Evolutionary conservation across 208 protist genomes (phyloP).

Genomic region (Acanthamoeba sp.): DNA sequence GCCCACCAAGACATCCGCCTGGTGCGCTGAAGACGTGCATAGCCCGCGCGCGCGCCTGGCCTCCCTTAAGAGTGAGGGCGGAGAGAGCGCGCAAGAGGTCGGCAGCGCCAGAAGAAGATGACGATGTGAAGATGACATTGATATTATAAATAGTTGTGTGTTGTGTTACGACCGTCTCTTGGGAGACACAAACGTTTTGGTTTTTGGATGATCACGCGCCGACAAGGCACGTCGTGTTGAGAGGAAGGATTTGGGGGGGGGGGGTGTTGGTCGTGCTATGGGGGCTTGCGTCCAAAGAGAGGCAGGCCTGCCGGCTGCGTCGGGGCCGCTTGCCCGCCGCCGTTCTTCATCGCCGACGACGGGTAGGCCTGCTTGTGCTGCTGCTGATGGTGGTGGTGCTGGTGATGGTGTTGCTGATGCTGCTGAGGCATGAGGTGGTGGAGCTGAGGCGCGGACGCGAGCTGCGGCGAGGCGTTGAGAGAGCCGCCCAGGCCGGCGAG

Average conservation of each 20-base stretch:
- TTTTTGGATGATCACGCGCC: too few relatives aligned
- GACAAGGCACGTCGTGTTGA: background rate
- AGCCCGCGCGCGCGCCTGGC: background rate
- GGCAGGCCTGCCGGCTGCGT: background rate
- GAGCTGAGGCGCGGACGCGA: background rate
- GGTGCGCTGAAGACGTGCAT: background rate
- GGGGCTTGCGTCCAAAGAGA: background rate
- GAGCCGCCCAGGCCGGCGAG: background rate
- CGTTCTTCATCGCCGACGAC: background rate
- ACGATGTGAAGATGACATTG: too few relatives aligned
- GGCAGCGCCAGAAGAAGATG: too few relatives aligned
- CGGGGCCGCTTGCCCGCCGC: background rate
- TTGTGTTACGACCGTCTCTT: too few relatives aligned
- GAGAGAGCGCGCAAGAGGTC: too few relatives aligned
- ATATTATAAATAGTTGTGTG: too few relatives aligned
- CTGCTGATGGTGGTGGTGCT: background rate
- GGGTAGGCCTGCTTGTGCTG: too few relatives aligned
- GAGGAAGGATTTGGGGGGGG: too few relatives aligned
- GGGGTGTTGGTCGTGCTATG: slow-evolving; percentile 1
- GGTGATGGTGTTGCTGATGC: background rate
- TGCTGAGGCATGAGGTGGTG: too few relatives aligned
- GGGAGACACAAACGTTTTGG: too few relatives aligned
- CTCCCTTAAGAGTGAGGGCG: background rate
- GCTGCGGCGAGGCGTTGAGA: background rate
- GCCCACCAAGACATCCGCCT: background rate